Evolutionary conservation across 2,329 filamentous ascomycete species (phyloP), one percentile per base, ranked within the genome.

Genomic region (Lojkania enalia): DNA sequence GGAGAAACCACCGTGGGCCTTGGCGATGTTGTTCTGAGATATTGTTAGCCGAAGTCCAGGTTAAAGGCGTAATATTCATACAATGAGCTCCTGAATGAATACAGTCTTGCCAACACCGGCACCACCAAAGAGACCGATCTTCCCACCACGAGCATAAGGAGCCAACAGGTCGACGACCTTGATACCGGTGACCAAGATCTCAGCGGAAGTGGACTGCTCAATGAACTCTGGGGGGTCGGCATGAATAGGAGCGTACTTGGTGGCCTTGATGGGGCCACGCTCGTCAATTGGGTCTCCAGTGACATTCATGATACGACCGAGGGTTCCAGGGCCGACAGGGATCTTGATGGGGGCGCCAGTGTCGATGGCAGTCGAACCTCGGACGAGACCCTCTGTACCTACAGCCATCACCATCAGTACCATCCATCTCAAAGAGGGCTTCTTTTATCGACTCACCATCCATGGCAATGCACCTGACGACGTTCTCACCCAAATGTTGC

Each of bases 111-210:
- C 94, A 83, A 99, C 94, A 95, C 94, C 94, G 70, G 94, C 94
- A 92, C 94, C 94, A 80, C 94, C 94, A 81, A 99, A 99, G 66
- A 99, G 90, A 89, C 94, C 94, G 84, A 99, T 99, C 88, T 99
- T 99, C 86, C 94, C 94, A 90, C 94, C 94, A 95, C 94, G 94
- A 75, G 94, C 94, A 78, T 99, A 99, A 70, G 94, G 94, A 69
- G 94, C 94, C 71, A 99, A 86, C 63, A 99, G 84, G 77, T 99
- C 94, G 79, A 99, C 94, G 76, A 99, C 94, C 88, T 99, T 99
- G 85, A 99, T 99, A 86, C 94, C 94, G 64, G 94, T 99, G 69
- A 95, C 88, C 65, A 99, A 85, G 77, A 99, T 86, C 81, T 99
- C 94, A 66, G 94, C 94, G 67, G 84, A 82, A 66, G 94, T 99